These are phyloP conservation scores for Fennellomyces sp. DNA, from an alignment of 371 early-diverging fungal species.

Conservation along the genomic window DNA sequence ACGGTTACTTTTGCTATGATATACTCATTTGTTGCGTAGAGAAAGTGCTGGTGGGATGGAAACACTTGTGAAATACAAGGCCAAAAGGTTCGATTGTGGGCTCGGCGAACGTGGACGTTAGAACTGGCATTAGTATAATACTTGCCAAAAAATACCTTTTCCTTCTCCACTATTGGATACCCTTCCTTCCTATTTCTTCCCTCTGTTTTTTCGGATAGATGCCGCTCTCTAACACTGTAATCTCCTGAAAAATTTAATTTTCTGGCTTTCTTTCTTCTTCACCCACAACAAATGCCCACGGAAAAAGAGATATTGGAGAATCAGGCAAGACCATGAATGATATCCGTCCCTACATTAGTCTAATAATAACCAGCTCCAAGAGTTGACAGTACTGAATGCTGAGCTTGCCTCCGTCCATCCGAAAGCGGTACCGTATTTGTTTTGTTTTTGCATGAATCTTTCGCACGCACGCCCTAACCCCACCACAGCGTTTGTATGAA, in stretches of 20 bases:
- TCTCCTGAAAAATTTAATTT: background rate
- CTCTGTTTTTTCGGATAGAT: background rate
- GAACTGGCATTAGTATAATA: conserved; percentile 78
- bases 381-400: conserved; percentile 9
- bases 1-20: background rate
- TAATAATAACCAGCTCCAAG: conserved; percentile 12
- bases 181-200: conserved; percentile 4
- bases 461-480: background rate
- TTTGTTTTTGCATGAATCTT: background rate
- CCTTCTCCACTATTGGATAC: conserved; percentile 4
- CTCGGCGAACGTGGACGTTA: conserved; percentile 83
- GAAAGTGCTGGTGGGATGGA: conserved; percentile 91
- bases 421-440: conserved; percentile 7
- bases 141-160: conserved; percentile 8
- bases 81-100: conserved; percentile 76
- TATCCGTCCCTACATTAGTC: background rate
- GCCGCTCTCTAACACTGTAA: background rate
- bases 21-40: conserved; percentile 29
- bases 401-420: conserved; percentile 13
- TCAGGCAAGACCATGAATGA: background rate
- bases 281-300: background rate
- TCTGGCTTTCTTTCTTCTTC: background rate
- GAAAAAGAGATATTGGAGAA: background rate
- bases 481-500: conserved; percentile 6
- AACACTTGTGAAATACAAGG: conserved; percentile 64